Base-by-base conservation (phyloP, 1,284 basidiomycete genomes). In the Trichosporon sp. region DNA sequence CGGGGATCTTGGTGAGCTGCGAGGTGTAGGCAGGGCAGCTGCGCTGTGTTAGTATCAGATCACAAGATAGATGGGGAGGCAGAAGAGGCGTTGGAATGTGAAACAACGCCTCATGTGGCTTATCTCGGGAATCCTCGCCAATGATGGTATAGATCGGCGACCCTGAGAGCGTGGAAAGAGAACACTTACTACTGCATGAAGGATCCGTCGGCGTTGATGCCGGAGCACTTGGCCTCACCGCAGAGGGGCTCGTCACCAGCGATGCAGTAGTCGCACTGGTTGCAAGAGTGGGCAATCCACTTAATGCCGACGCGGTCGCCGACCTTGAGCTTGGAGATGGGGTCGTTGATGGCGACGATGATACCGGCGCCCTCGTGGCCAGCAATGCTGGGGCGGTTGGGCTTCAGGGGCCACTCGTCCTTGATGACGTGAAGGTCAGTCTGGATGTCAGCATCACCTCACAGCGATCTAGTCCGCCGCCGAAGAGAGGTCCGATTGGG, bases 1-100 rank as follows among this genome's bases (percentile, higher is more conserved):
- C 87, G 11, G 92, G 92, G 77, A 94, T 93, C 16, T 88, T 89
- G 1, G 92, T 92, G 64, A 95, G 90, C 76, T 88, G 88, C 74
- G 88, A 85, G 56, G 90, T 88, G 79, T 85, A 92, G 11, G 90
- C 72, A 37, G 75, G 75, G 73, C 76, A 77, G 74, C 75, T 73
- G 48, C 14, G 38, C 21, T 2, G 14, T 61, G 68, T 71, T 46
- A 65, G 66, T 14, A n/a, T 32, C 21, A 38, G 32, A 21, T 10
- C n/a, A 19, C 8, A n/a, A 12, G 2, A 21, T 14, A 4, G 63
- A 32, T 12, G 19, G 63, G 12, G 19, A 14, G 40, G 35, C 2
- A 26, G 14, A 8, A n/a, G 38, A 21, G 64, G 35, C 38, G 37
- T 16, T 26, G 64, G 64, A 46, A 40, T 46, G 64, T 65, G 64